These are phyloP conservation scores for Poterioochromonas sp. DNA, from an alignment of 352 stramenopile species.

Conservation along the genomic window DNA sequence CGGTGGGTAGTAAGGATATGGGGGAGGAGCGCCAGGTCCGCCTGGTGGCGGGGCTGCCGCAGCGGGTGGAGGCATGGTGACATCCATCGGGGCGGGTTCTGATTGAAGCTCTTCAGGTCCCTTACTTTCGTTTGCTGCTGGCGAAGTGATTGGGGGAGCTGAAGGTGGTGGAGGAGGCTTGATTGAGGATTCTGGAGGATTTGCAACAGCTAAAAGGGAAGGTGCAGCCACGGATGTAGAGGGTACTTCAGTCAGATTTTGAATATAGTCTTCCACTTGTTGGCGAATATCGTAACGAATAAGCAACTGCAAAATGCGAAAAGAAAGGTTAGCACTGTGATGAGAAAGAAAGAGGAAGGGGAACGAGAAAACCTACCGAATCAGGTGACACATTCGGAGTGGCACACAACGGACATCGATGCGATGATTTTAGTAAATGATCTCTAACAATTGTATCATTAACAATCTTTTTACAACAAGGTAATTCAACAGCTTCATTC, in stretches of 20 bases:
- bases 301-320: not conserved
- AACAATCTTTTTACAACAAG: constrained; percentile 9
- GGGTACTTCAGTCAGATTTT: not conserved
- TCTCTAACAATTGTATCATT: constrained; percentile 10
- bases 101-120: not conserved
- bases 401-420: not conserved
- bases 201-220: not conserved
- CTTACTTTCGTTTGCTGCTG: not conserved
- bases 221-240: not conserved
- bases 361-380: not conserved
- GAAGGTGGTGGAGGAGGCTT: constrained; percentile 15
- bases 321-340: not conserved
- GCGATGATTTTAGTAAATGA: not conserved
- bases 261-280: not conserved
- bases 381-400: not conserved
- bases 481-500: constrained; percentile 3
- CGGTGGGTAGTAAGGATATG: not conserved
- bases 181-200: not conserved
- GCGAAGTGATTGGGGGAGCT: not conserved
- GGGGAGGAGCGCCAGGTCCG: not conserved
- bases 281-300: not conserved
- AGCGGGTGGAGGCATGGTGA: not conserved
- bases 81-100: not conserved
- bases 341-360: not conserved
- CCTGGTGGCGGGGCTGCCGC: not conserved